Evolutionary conservation across 176 grass and related monocot species (phyloP).

Genomic region (Lolium multiflorum): DNA sequence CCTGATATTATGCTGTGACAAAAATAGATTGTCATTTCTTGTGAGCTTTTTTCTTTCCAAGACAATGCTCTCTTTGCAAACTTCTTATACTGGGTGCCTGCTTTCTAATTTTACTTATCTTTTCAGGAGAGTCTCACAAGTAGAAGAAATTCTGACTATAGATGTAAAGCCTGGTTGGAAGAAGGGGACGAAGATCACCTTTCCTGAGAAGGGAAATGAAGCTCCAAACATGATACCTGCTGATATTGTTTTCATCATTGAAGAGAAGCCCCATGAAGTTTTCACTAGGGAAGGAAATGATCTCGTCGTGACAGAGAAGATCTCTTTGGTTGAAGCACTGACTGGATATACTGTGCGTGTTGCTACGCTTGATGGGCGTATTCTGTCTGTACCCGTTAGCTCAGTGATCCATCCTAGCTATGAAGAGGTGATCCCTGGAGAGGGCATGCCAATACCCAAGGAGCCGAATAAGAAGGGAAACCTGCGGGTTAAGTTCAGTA

Average conservation of each 20-base stretch:
- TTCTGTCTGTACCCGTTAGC: slow-evolving; percentile 57
- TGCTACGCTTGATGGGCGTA: slow-evolving; percentile 68
- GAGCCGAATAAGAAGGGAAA: slow-evolving; percentile 69
- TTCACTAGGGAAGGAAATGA: slow-evolving; percentile 88
- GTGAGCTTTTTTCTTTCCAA: neutral
- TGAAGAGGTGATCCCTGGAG: slow-evolving; percentile 72
- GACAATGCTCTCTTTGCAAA: neutral
- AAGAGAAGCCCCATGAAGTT: slow-evolving; percentile 82
- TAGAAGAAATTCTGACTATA: slow-evolving; percentile 80
- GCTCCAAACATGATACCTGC: slow-evolving; percentile 67
- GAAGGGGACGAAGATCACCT: slow-evolving; percentile 89
- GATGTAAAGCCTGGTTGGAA: slow-evolving; percentile 89
- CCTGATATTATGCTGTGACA: neutral
- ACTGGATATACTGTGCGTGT: slow-evolving; percentile 64
- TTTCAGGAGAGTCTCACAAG: slow-evolving; percentile 63
- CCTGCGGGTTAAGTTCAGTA: slow-evolving; percentile 78
- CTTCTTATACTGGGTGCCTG: neutral
- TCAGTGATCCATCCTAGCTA: slow-evolving; percentile 72
- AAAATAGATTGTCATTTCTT: neutral
- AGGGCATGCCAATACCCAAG: slow-evolving; percentile 82
- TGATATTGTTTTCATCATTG: slow-evolving; percentile 89
- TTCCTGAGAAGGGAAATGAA: slow-evolving; percentile 78
- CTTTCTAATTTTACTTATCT: slow-evolving; percentile 33
- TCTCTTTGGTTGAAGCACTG: slow-evolving; percentile 78
- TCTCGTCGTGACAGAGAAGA: slow-evolving; percentile 76